Evolutionary conservation across 1,284 basidiomycete genomes (phyloP), one percentile per base, ranked within the genome.

Genomic region (Marasmius tenuissimus): DNA sequence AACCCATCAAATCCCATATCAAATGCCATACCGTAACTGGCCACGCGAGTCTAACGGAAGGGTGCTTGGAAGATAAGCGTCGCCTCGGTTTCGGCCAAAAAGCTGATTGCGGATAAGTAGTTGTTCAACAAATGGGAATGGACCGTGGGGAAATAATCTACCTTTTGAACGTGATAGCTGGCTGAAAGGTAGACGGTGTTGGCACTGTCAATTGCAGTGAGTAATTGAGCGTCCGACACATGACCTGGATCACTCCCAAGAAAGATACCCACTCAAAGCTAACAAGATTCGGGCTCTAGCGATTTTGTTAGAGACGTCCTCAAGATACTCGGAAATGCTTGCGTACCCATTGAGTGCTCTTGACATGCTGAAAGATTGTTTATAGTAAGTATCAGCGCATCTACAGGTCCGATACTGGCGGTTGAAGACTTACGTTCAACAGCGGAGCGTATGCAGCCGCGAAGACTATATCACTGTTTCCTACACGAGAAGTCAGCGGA

Each of bases 371-470:
- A 5, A 47, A 22, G 45, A 35, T 4, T 48, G 11, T 22, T 34
- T 55, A 14, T 53, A 52, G 55, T 55, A 53, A 62, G 51, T 8
- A 22, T 11, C 18, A 6, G 63, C 38, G 6, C 27, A 27, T 27
- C 4, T 4, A 2, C 4, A 27, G 27, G n/a, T 38, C 16, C 12
- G 38, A 12, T 22, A 5, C 4, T 4, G 27, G 27, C 27, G 27
- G 27, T 4, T 27, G 27, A 27, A 4, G 27, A 69, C 78, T 65
- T 63, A 84, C 84, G 67, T 82, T 79, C 33, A 89, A 73, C 6
- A 90, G 73, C 4, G 88, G 88, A 1, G 88, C 86, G 72, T 90
- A 91, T 1, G 87, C 82, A 0, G 88, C 82, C 9, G 86, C 86
- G 65, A 90, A 90, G 9, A 84, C 74, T 61, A 78, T 78, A 62